Evolutionary conservation across 2,329 filamentous ascomycete species (phyloP).

Genomic region (Clonostachys rhizophaga): DNA sequence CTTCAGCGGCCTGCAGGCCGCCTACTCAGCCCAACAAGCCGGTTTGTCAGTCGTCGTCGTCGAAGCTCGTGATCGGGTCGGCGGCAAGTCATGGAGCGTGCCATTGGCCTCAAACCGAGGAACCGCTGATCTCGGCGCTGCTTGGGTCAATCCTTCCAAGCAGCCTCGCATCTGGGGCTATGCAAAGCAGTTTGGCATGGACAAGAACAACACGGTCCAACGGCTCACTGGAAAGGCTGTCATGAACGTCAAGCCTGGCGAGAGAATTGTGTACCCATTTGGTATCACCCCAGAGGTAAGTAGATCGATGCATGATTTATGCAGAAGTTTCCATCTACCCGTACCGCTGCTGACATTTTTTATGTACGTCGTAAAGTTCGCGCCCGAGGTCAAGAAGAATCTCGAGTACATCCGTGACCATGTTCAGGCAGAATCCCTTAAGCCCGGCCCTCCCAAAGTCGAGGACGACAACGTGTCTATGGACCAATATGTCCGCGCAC

Average conservation of each 20-base stretch:
- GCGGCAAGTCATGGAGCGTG: slow-evolving; percentile 6
- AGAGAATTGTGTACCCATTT: slow-evolving; percentile 19
- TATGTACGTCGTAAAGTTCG: slow-evolving; percentile 6
- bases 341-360: not conserved
- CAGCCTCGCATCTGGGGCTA: slow-evolving; percentile 29
- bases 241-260: slow-evolving; percentile 15
- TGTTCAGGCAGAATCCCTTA: slow-evolving; percentile 16
- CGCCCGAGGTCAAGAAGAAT: slow-evolving; percentile 13
- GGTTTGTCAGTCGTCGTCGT: slow-evolving; percentile 14
- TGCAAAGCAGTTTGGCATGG: slow-evolving; percentile 15
- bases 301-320: not conserved
- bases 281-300: slow-evolving; percentile 21
- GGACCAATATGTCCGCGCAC: too few species aligned
- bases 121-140: slow-evolving; percentile 8
- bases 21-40: slow-evolving; percentile 10
- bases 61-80: slow-evolving; percentile 8
- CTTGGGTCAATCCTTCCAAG: slow-evolving; percentile 11
- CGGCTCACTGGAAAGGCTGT: slow-evolving; percentile 20
- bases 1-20: slow-evolving; percentile 14
- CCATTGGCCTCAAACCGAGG: slow-evolving; percentile 6
- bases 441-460: slow-evolving; percentile 6
- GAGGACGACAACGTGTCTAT: slow-evolving; percentile 12
- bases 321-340: not conserved
- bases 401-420: slow-evolving; percentile 17
- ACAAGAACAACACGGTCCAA: slow-evolving; percentile 14